phyloP scores from a whole-genome alignment of 192 early-diverging fungal genomes.

The Dissophora globulifera region DNA sequence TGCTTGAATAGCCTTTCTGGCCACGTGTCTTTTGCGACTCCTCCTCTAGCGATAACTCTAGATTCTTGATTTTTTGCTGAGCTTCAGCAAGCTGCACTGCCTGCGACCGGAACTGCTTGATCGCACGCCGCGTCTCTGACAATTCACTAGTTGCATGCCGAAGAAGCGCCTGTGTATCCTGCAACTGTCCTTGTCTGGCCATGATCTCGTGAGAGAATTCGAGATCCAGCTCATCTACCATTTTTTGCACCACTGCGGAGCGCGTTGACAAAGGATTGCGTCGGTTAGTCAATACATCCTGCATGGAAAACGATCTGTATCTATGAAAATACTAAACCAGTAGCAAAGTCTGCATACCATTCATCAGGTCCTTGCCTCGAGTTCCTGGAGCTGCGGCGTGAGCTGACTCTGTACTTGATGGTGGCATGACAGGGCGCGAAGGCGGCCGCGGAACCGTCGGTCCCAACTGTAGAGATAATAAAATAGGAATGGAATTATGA shows the following conservation, averaged over 20 bases:
- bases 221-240: constrained; percentile 75
- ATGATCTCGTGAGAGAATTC: constrained; percentile 72
- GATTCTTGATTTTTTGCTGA: constrained; percentile 67
- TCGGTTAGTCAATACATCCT: too few relatives aligned
- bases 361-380: constrained; percentile 47
- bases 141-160: constrained; percentile 65
- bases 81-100: constrained; percentile 64
- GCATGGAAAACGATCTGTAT: too few relatives aligned
- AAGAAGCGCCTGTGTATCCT: constrained; percentile 64
- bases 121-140: constrained; percentile 58
- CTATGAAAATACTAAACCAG: too few relatives aligned
- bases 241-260: constrained; percentile 71
- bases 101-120: constrained; percentile 64
- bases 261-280: too few relatives aligned
- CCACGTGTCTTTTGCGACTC: constrained; percentile 54
- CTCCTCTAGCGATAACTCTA: constrained; percentile 68
- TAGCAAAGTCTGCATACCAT: constrained; percentile 21
- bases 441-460: background rate
- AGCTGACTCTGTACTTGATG: constrained; percentile 5
- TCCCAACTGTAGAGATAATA: background rate
- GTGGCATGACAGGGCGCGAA: background rate
- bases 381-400: constrained; percentile 12
- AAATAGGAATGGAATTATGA: background rate
- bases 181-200: constrained; percentile 68
- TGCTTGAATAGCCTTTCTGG: constrained; percentile 40